Evolutionary conservation across 768 basidiomycete species (phyloP), one percentile per base, ranked within the genome.

Genomic region (Tephrocybe sp.): DNA sequence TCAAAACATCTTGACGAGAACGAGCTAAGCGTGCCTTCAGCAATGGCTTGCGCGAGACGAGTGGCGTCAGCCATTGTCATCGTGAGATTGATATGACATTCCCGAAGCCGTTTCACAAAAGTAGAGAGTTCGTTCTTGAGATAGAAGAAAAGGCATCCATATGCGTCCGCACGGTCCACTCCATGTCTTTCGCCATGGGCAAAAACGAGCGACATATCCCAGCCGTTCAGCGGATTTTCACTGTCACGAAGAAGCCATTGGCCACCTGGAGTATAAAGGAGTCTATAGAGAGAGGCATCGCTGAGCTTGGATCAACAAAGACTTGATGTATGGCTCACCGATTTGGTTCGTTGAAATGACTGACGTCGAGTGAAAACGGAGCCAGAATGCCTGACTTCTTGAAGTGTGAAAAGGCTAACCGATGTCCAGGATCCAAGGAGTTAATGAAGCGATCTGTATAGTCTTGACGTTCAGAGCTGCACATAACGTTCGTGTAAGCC

Each of bases 141-240:
- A 56, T 71, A 64, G 53, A 70, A 69, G 54, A 70, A 71, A 17
- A 71, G 62, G 38, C 65, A 66, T 4, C 68, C 66, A 30, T 67
- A 63, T 41, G 65, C 58, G 50, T 71, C n/a, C n/a, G n/a, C n/a
- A n/a, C 68, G 17, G 58, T 61, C 56, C 12, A 65, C 42, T 2
- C 65, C 63, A 28, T 58, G 52, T 34, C 61, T 62, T 42, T 55
- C 63, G 15, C 75, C 75, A 1, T 69, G 63, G 8, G 51, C 40
- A 6, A 72, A 59, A 30, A 75, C 65, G 21, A 62, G 57, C 30
- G 68, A 53, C 34, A 69, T 24, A 48, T 77, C 69, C 78, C 77
- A 79, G 20, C 73, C 69, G 18, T 54, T 58, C 1, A 79, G 63
- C 2, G 75, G 75, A 20, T 68, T 71, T 0, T 69, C 68, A 23